phyloP scores from a whole-genome alignment of 176 grass and related monocot genomes.

The Phragmites australis region DNA sequence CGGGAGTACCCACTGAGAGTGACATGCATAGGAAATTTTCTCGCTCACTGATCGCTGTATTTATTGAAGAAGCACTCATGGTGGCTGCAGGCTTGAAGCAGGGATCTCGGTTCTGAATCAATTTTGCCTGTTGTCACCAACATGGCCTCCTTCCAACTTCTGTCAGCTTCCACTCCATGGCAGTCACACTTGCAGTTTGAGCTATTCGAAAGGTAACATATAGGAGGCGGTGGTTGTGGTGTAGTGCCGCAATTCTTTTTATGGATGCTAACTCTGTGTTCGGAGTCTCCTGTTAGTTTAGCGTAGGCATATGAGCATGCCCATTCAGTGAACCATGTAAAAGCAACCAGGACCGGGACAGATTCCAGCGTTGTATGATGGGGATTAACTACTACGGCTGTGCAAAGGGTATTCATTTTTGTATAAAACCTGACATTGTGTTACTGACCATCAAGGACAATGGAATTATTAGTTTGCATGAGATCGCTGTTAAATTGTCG shows the following conservation, averaged over 20 bases:
- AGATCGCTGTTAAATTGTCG: not conserved
- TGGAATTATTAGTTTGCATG: not conserved
- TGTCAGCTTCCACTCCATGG: slow-evolving; percentile 2
- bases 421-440: slow-evolving; percentile 36
- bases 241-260: slow-evolving; percentile 1
- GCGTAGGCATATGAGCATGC: not conserved
- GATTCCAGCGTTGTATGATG: not conserved
- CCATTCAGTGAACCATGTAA: slow-evolving; percentile 21
- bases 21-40: not conserved
- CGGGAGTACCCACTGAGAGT: slow-evolving; percentile 41
- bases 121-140: slow-evolving; percentile 21
- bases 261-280: slow-evolving; percentile 13
- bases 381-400: not conserved
- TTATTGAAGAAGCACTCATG: slow-evolving; percentile 16
- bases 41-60: not conserved
- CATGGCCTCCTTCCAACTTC: not conserved
- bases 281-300: slow-evolving; percentile 1
- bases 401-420: slow-evolving; percentile 8
- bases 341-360: not conserved
- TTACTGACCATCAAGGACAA: not conserved
- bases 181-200: not conserved
- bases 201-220: slow-evolving; percentile 32
- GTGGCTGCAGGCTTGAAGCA: slow-evolving; percentile 8
- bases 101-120: slow-evolving; percentile 1
- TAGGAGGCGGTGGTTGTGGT: not conserved